A percentile compares a stretch with the other conserved stretches of the same genome.
phyloP scores from a whole-genome alignment of 2,329 filamentous ascomycete species.

The Exophiala dermatitidis region DNA sequence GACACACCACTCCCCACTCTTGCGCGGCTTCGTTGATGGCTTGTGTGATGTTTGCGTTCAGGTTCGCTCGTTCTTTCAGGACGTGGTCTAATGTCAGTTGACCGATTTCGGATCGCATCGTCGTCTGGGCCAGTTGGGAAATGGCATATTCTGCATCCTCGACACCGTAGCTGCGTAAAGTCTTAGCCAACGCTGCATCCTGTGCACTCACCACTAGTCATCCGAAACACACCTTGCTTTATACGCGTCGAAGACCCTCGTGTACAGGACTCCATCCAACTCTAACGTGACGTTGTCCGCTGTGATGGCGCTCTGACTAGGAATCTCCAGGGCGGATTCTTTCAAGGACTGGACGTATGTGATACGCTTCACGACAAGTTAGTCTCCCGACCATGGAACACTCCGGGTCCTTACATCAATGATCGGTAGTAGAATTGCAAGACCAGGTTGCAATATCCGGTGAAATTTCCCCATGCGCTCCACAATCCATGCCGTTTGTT shows the following conservation, averaged over 20 bases:
- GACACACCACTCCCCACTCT: slow-evolving; percentile 91
- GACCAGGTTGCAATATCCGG: slow-evolving; percentile 82
- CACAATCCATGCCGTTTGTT: slow-evolving; percentile 98
- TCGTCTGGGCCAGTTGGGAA: slow-evolving; percentile 93
- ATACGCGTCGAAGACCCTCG: slow-evolving; percentile 93
- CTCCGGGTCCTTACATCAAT: slow-evolving; percentile 53
- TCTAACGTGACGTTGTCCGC: slow-evolving; percentile 97
- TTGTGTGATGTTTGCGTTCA: slow-evolving; percentile 97
- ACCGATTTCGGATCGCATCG: slow-evolving; percentile 97
- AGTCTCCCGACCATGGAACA: not conserved
- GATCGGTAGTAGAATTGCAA: slow-evolving; percentile 82
- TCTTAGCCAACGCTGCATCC: slow-evolving; percentile 10
- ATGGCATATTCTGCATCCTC: slow-evolving; percentile 99
- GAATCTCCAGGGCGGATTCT: slow-evolving; percentile 92
- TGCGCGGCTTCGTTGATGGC: slow-evolving; percentile 97
- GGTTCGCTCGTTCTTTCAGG: slow-evolving; percentile 87
- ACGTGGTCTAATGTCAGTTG: slow-evolving; percentile 95
- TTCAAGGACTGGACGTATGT: slow-evolving; percentile 97
- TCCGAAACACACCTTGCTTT: slow-evolving; percentile 69
- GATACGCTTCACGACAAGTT: slow-evolving; percentile 52
- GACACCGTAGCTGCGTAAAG: slow-evolving; percentile 70
- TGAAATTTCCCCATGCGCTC: slow-evolving; percentile 99
- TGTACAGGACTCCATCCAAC: slow-evolving; percentile 91
- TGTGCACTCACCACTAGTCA: not conserved
- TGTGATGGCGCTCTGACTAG: slow-evolving; percentile 94